Evolutionary conservation across 345 rosid species (phyloP).

Genomic region (Abelmoschus esculentus): DNA sequence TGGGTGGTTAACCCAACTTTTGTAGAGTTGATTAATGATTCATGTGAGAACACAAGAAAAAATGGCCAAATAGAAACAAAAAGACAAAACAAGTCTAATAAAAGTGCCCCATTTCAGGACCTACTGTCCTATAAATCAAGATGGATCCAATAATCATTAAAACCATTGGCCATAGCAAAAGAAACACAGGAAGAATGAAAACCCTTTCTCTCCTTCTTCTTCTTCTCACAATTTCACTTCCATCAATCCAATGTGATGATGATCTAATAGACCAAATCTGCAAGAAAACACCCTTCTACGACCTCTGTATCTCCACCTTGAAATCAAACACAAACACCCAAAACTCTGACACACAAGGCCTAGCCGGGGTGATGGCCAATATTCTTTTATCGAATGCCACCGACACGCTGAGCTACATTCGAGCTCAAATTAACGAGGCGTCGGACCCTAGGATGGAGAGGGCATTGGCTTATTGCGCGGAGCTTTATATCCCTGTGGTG

Average conservation of each 20-base stretch:
- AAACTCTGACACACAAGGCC: no score
- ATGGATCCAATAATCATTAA: neutral
- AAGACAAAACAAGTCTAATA: neutral
- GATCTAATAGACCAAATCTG: constrained; percentile 47
- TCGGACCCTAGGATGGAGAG: constrained; percentile 52
- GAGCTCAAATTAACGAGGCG: constrained; percentile 29
- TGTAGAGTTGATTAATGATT: neutral
- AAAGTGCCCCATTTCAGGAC: neutral
- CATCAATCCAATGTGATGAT: constrained; percentile 15
- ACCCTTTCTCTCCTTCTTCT: neutral
- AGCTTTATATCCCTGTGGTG: constrained; percentile 79
- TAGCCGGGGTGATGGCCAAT: constrained; percentile 21
- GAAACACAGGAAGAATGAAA: neutral
- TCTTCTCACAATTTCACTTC: constrained; percentile 10
- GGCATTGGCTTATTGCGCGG: constrained; percentile 67
- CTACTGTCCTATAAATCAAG: neutral
- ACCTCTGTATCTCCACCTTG: no score
- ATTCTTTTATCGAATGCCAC: constrained; percentile 48
- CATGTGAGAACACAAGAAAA: neutral
- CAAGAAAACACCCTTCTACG: constrained; percentile 33
- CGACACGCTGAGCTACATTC: constrained; percentile 44
- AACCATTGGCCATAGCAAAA: neutral
- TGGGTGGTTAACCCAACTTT: neutral
- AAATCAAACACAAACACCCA: constrained; percentile 20
- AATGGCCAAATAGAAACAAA: neutral